Base-by-base conservation (phyloP, 768 basidiomycete species). In the Trametes punicea region DNA sequence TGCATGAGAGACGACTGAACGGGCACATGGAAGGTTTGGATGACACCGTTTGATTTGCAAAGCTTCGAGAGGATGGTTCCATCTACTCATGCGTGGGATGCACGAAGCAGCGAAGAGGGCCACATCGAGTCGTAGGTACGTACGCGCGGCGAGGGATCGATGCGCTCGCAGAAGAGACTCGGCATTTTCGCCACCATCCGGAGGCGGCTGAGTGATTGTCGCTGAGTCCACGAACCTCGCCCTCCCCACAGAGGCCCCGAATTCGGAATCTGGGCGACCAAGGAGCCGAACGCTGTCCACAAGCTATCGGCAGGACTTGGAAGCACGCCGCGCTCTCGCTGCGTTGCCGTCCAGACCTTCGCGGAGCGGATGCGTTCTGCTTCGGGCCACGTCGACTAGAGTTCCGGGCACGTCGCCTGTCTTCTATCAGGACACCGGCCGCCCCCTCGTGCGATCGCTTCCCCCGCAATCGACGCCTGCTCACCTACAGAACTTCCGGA, bases 351-450 rank as follows among this genome's bases (percentile, higher is more conserved):
- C 29, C 20, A 29, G 16, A 38, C 34, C 34, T 54, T 54, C 52
- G 52, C 44, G 52, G 52, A 46, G 23, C 8, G 23, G 52, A 10
- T n/a, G 33, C 10, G 34, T 34, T 18, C 33, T 52, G 45, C n/a
- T 46, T 54, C 52, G 52, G 52, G 20, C 15, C 25, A 46, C 27
- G 52, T 46, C 44, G n/a, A 23, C 18, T 40, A 51, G 39, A 40
- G 40, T 51, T 51, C 50, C 29, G 39, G 18, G 29, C n/a, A 27
- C 27, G 27, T 39, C 20, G 42, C 42, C 13, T 40, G 25, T 4
- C 40, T 29, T 40, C 38, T 44, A 13, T 30, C 7, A 10, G 42
- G 51, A 31, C 51, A 42, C 51, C 44, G 31, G 42, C 15, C n/a
- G 16, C 25, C 26, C 44, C 20, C 44, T 11, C 34, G 25, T 27